Conservation (phyloP, 2,329 filamentous ascomycete genomes). For the Eutypella sp. region DNA sequence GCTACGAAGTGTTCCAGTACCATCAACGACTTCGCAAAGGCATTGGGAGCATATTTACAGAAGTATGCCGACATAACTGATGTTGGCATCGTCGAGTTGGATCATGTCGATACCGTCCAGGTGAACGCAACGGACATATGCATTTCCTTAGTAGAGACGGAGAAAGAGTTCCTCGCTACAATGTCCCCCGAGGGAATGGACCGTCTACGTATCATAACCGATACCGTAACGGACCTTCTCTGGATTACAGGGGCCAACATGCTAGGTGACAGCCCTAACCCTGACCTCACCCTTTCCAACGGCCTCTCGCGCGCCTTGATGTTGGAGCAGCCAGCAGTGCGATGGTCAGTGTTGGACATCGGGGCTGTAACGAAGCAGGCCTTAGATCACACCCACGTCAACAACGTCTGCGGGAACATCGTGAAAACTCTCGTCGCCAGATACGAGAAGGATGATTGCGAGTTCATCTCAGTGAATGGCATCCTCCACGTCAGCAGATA, state of each 20-base stretch:
- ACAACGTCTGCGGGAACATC: background rate
- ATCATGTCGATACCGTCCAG: background rate
- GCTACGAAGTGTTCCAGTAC: background rate
- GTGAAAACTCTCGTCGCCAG: background rate
- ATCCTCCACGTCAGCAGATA: constrained; percentile 19
- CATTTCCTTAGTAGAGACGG: constrained; percentile 8
- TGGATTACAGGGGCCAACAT: constrained; percentile 13
- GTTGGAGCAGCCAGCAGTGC: constrained; percentile 6
- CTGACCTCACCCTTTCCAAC: constrained; percentile 6
- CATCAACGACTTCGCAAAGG: background rate
- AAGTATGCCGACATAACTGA: background rate
- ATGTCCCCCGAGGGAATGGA: constrained; percentile 2
- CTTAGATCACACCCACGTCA: background rate
- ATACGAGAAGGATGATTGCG: constrained; percentile 10
- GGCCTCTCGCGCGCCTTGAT: constrained; percentile 6
- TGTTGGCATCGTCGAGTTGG: background rate
- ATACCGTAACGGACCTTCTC: constrained; percentile 2
- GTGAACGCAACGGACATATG: background rate
- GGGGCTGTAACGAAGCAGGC: too few species aligned
- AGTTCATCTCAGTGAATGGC: constrained; percentile 8
- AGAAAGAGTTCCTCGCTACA: constrained; percentile 7
- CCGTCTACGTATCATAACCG: constrained; percentile 4
- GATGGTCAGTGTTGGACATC: background rate
- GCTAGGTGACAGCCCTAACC: constrained; percentile 2
- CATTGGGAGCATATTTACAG: constrained; percentile 1